Evolutionary conservation across 176 grass and related monocot species (phyloP), one percentile per base, ranked within the genome.

Genomic region (Aegilops umbellulata): DNA sequence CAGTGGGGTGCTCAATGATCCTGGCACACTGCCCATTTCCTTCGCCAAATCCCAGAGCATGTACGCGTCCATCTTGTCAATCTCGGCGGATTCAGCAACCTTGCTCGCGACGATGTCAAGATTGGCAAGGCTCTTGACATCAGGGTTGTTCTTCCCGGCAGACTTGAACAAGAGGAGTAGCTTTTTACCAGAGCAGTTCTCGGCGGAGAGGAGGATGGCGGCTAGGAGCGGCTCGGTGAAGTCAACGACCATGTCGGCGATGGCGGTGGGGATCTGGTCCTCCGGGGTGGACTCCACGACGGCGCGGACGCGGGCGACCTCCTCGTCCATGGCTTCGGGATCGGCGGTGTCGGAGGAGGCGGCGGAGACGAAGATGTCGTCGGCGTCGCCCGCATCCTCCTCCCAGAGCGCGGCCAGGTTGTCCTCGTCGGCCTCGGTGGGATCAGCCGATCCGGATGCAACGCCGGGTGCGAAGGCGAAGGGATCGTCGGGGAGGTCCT

Each of bases 31-130:
- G n/a, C 88, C 94, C 42, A 94, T 90, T 82, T 97, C 92, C 87
- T 94, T 97, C 51, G 97, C 32, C 67, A 92, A 76, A 91, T 99
- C 94, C 97, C 94, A 96, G 38, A 99, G 85, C 92, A 88, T 57
- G 86, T 99, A 97, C 1, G 83, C 87, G 36, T 97, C 85, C 85
- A 72, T 89, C 61, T 94, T 97, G 60, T 55, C 77, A 44, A 91
- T 65, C 83, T 89, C 87, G 10, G 46, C 78, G 1, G 70, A 89
- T 31, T 61, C 78, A 62, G 84, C 80, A 53, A 99, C 27, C 55
- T 91, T 90, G 75, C 65, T 51, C 25, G 91, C 80, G 68, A 99
- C 74, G 66, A 81, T 74, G 80, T 92, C 88, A 73, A 88, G 74
- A 76, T 94, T 85, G 65, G 88, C 78, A 51, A 89, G 79, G 85